Percentiles rank a stretch among this genome's conserved stretches.
Evolutionary conservation across 1,139 yeast species (phyloP).

Genomic region (Starmera stellimalicola): DNA sequence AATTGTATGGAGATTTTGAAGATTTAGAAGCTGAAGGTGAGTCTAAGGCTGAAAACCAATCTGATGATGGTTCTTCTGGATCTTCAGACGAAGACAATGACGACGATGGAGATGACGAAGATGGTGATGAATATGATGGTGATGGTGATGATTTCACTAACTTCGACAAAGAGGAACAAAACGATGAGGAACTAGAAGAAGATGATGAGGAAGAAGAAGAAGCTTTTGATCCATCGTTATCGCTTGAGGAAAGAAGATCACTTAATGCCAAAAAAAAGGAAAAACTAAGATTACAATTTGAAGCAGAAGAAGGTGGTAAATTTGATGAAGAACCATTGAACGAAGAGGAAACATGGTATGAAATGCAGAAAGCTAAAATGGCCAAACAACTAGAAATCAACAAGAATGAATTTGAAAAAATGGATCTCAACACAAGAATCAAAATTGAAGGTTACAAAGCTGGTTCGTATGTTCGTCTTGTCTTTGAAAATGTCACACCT

Average conservation of each 20-base stretch:
- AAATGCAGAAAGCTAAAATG: conserved; percentile 92
- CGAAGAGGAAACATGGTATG: conserved; percentile 91
- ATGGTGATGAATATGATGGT: conserved; percentile 42
- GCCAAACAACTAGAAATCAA: conserved; percentile 94
- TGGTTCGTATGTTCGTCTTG: conserved; percentile 88
- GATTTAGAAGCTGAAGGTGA: conserved; percentile 47
- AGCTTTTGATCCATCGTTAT: conserved; percentile 23
- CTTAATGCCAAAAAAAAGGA: conserved; percentile 86
- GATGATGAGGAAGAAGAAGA: conserved; percentile 26
- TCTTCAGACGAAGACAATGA: conserved; percentile 25
- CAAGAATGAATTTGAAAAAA: conserved; percentile 61
- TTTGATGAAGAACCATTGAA: conserved; percentile 71
- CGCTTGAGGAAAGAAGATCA: conserved; percentile 63
- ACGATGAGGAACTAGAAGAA: conserved; percentile 26
- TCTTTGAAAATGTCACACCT: conserved; percentile 76
- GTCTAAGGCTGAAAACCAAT: conserved; percentile 26
- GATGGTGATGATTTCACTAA: conserved; percentile 43
- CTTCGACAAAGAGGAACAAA: conserved; percentile 41
- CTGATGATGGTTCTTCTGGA: conserved; percentile 15
- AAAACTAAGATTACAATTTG: conserved; percentile 78
- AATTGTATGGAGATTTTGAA: conserved; percentile 70
- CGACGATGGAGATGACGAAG: conserved; percentile 37
- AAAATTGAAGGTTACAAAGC: conserved; percentile 88
- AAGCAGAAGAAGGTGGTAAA: conserved; percentile 76
- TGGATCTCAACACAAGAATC: conserved; percentile 69